phyloP scores from a whole-genome alignment of 2,329 filamentous ascomycete species.

The Fusarium vanettenii region DNA sequence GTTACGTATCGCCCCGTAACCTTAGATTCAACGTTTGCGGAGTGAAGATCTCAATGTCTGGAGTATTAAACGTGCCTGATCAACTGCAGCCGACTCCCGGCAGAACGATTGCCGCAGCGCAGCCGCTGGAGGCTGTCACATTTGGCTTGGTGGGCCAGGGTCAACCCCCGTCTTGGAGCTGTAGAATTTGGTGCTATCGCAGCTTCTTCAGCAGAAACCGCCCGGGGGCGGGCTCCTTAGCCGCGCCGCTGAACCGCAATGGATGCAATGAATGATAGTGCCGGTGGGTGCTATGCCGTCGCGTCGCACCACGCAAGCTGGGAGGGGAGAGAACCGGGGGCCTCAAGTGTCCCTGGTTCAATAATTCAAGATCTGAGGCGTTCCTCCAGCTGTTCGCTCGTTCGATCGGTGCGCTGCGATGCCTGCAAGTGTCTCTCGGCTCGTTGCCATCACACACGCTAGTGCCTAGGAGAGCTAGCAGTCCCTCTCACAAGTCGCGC shows the following conservation, averaged over 20 bases:
- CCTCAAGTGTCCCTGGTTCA: constrained; percentile 13
- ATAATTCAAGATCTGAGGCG: constrained; percentile 19
- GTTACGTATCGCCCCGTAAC: constrained; percentile 41
- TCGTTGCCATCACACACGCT: constrained; percentile 12
- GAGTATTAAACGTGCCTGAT: constrained; percentile 15
- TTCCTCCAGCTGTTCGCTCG: constrained; percentile 13
- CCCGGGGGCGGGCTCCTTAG: constrained; percentile 7
- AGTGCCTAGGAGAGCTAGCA: constrained; percentile 1
- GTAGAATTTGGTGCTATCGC: constrained; percentile 16
- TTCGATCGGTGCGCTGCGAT: constrained; percentile 22
- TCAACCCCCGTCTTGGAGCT: constrained; percentile 6
- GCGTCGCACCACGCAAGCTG: constrained; percentile 31
- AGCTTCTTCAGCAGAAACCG: constrained; percentile 1
- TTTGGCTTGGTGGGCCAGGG: constrained; percentile 21
- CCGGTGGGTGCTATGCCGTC: constrained; percentile 24
- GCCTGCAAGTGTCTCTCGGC: constrained; percentile 18
- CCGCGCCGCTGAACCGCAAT: constrained; percentile 2
- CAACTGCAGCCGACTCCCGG: constrained; percentile 15
- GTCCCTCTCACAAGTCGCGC: constrained; percentile 2
- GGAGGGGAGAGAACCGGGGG: not conserved
- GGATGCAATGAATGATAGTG: constrained; percentile 17
- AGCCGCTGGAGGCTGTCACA: constrained; percentile 28
- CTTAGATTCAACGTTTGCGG: constrained; percentile 34
- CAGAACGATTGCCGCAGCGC: constrained; percentile 31
- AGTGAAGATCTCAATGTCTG: constrained; percentile 20